phyloP scores from a whole-genome alignment of 495 filamentous ascomycete genomes.

The Sordaria brevicollis region DNA sequence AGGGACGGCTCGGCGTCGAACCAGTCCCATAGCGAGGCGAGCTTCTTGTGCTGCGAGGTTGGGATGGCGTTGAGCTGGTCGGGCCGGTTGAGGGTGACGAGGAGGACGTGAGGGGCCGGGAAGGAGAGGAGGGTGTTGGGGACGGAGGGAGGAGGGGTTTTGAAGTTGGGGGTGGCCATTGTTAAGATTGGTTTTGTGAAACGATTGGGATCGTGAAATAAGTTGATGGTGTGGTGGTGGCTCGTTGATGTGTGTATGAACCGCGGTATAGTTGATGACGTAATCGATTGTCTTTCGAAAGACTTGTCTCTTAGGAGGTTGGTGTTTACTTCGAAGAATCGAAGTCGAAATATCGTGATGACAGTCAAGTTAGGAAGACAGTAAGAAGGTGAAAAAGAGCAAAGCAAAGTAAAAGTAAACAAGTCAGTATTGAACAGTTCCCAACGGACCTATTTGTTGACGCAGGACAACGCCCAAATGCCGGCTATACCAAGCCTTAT shows the following conservation, averaged over 20 bases:
- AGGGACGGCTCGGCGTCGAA: slow-evolving; percentile 46
- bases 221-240: too few species aligned
- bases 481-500: neutral
- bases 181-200: neutral
- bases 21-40: slow-evolving; percentile 46
- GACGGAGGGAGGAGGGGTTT: slow-evolving; percentile 22
- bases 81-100: slow-evolving; percentile 53
- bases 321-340: neutral
- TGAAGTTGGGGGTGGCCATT: slow-evolving; percentile 9
- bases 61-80: slow-evolving; percentile 48
- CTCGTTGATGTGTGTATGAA: neutral
- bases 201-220: too few species aligned
- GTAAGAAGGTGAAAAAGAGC: neutral
- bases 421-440: neutral
- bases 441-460: neutral
- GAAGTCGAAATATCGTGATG: neutral
- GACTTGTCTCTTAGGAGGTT: neutral
- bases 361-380: neutral
- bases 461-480: neutral
- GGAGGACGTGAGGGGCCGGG: slow-evolving; percentile 44
- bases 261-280: neutral
- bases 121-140: slow-evolving; percentile 40
- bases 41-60: slow-evolving; percentile 36
- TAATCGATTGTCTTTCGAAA: neutral
- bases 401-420: neutral